Conservation (phyloP, 2,329 filamentous ascomycete genomes). For the Cordyceps cateniannulata region DNA sequence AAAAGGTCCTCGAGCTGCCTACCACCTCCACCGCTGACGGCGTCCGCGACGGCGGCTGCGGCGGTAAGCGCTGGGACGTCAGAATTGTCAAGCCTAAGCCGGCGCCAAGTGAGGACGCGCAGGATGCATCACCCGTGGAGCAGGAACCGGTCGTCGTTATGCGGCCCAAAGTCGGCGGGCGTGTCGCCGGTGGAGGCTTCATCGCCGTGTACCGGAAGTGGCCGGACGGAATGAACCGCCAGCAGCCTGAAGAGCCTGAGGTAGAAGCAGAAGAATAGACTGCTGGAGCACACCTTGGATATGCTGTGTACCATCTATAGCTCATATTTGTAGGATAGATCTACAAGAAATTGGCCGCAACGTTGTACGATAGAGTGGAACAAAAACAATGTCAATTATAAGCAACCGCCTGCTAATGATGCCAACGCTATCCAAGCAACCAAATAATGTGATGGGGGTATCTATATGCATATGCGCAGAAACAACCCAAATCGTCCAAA, state of each 20-base stretch:
- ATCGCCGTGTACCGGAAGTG: conserved; percentile 31
- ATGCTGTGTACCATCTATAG: not conserved
- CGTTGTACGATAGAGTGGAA: not conserved
- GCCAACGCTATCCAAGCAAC: conserved; percentile 13
- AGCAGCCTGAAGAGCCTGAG: not conserved
- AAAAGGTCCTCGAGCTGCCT: conserved; percentile 54
- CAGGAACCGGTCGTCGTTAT: conserved; percentile 30
- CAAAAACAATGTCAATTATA: not conserved
- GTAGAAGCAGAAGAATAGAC: not conserved
- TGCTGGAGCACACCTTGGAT: too few species aligned
- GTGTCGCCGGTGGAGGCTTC: conserved; percentile 35
- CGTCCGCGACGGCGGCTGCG: conserved; percentile 38
- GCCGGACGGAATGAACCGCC: conserved; percentile 15
- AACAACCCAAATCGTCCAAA: not conserved
- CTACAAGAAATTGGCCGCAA: not conserved
- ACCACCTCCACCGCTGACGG: conserved; percentile 31
- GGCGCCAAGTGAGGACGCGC: conserved; percentile 13
- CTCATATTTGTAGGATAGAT: not conserved
- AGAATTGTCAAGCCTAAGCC: conserved; percentile 35
- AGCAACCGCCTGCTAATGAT: conserved; percentile 13
- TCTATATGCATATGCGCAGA: conserved; percentile 10
- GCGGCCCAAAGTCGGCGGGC: conserved; percentile 35
- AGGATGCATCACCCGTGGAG: not conserved
- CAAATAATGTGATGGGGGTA: conserved; percentile 12
- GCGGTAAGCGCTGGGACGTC: conserved; percentile 59